phyloP scores from a whole-genome alignment of 2,329 filamentous ascomycete species.

The Chaetomium sp. region DNA sequence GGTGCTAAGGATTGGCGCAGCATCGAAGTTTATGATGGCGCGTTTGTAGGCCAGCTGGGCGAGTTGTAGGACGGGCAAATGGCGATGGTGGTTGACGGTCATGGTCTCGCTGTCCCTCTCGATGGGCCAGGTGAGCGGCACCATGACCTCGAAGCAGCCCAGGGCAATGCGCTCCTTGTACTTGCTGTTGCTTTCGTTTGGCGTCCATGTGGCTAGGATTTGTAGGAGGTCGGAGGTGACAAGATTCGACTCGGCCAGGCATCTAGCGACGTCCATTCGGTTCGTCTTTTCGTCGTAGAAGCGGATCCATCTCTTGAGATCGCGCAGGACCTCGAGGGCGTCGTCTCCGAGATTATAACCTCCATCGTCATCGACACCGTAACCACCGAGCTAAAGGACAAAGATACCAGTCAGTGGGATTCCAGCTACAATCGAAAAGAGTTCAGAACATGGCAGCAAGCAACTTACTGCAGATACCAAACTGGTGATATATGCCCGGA shows the following conservation, averaged over 20 bases:
- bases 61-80: conserved; percentile 85
- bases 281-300: conserved; percentile 93
- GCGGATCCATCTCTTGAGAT: conserved; percentile 93
- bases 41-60: conserved; percentile 90
- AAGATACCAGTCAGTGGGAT: conserved; percentile 28
- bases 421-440: background rate
- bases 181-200: conserved; percentile 70
- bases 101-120: conserved; percentile 77
- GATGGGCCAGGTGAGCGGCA: conserved; percentile 92
- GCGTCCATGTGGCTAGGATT: conserved; percentile 81
- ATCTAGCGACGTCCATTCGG: conserved; percentile 91
- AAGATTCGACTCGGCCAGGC: conserved; percentile 88
- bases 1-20: conserved; percentile 74
- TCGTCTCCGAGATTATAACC: conserved; percentile 92
- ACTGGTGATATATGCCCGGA: conserved; percentile 90
- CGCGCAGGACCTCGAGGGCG: conserved; percentile 85
- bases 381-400: conserved; percentile 72
- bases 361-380: conserved; percentile 77
- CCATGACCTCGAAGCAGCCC: conserved; percentile 85
- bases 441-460: background rate
- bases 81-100: conserved; percentile 90
- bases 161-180: conserved; percentile 78
- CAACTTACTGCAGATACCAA: conserved; percentile 83
- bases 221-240: conserved; percentile 86
- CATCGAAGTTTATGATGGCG: conserved; percentile 80